These are phyloP conservation scores for Diophrys appendiculata DNA, from an alignment of 73 alveolate genomes.

Conservation along the genomic window DNA sequence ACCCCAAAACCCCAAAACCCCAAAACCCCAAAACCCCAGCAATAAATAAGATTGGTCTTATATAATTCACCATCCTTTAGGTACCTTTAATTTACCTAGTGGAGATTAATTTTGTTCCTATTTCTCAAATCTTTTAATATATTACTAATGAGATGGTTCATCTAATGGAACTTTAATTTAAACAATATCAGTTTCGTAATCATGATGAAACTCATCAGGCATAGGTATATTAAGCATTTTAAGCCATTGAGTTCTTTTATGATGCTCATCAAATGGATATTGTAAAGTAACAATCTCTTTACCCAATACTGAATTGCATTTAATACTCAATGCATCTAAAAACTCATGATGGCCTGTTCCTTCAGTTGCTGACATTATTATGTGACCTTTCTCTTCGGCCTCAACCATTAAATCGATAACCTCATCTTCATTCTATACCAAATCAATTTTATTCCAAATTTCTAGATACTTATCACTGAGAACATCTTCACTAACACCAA, in stretches of 20 bases:
- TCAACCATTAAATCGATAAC: not conserved
- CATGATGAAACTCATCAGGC: constrained; percentile 24
- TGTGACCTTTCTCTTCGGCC: not conserved
- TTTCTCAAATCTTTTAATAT: constrained; percentile 33
- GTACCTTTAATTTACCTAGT: constrained; percentile 3
- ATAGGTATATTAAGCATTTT: constrained; percentile 7
- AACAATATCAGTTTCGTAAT: constrained; percentile 29
- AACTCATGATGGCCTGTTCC: constrained; percentile 17
- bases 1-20: no score
- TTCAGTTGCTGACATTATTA: constrained; percentile 14
- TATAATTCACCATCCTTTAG: constrained; percentile 15
- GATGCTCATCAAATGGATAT: constrained; percentile 27
- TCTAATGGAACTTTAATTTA: constrained; percentile 29
- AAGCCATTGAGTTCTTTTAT: constrained; percentile 42
- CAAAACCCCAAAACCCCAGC: constrained; percentile 54
- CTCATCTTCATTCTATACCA: constrained; percentile 20
- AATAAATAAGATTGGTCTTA: not conserved
- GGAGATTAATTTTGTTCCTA: constrained; percentile 11
- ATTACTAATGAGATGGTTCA: constrained; percentile 36
- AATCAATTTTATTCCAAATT: constrained; percentile 90
- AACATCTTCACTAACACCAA: constrained; percentile 62
- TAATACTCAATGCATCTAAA: not conserved
- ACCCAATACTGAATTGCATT: constrained; percentile 32
- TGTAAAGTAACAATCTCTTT: constrained; percentile 4
- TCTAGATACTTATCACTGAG: constrained; percentile 69